Conservation (phyloP, 768 basidiomycete species). For the Krasilnikovozyma curviuscula region DNA sequence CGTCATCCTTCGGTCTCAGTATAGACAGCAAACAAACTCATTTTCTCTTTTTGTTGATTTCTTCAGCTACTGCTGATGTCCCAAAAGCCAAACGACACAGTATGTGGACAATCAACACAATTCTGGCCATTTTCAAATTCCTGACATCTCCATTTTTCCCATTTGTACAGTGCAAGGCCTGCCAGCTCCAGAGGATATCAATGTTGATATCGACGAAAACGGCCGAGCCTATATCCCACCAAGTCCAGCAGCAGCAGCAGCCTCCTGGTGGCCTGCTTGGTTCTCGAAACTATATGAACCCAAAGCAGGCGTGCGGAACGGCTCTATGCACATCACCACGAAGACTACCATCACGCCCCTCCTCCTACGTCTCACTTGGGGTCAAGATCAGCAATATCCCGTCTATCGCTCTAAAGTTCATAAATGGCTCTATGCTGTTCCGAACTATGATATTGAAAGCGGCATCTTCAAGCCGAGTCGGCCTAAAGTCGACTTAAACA, state of each 20-base stretch:
- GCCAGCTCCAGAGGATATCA: no score
- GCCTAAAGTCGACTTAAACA: neutral
- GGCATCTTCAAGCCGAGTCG: neutral
- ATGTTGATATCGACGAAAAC: no score
- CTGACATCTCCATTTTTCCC: no score
- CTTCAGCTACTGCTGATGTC: no score
- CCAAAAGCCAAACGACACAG: no score
- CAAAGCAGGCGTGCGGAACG: slow-evolving; percentile 45
- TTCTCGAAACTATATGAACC: slow-evolving; percentile 60
- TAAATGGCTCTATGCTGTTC: slow-evolving; percentile 80
- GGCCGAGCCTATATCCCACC: no score
- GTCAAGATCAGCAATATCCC: slow-evolving; percentile 60
- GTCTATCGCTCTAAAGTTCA: slow-evolving; percentile 67
- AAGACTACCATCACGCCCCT: slow-evolving; percentile 66
- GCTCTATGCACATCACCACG: slow-evolving; percentile 64
- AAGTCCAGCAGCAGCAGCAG: slow-evolving; percentile 14
- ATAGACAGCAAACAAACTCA: no score
- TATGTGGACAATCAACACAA: no score
- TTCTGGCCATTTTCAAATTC: no score
- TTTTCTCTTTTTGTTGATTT: no score
- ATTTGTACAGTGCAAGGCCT: no score
- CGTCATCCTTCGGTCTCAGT: no score
- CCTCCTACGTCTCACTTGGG: slow-evolving; percentile 73
- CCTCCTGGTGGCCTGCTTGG: slow-evolving; percentile 72
- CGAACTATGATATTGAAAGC: slow-evolving; percentile 17